Evolutionary conservation across 139 green algal species (phyloP), one percentile per base, ranked within the genome.

Genomic region (Chlamydomonas asymmetrica): DNA sequence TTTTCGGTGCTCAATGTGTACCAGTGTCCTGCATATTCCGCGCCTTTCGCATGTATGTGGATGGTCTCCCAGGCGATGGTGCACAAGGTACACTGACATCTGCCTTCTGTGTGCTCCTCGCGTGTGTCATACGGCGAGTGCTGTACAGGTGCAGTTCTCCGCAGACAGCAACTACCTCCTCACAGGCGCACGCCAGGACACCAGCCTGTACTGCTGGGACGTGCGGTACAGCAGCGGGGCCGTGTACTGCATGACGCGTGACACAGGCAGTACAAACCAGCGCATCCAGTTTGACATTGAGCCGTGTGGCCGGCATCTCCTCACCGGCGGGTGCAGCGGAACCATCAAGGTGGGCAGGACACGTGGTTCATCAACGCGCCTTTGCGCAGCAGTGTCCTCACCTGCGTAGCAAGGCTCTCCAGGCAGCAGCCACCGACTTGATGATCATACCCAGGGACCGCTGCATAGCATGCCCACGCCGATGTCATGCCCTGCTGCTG

Each of bases 261-360:
- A 79, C 34, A 90, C 80, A 1, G 59, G 31, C 0, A 66, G 22
- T 41, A 98, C 94, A 35, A 98, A 98, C 78, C 94, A 98, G 89
- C 85, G 91, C 27, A 92, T 98, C n/a, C 76, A 83, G 35, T 98
- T 98, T 78, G 88, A 94, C 74, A 92, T 98, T n/a, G 94, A 98
- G 71, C 90, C 93, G 1, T 88, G 84, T 34, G 94, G 94, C 10
- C 74, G 89, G 6, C 92, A 98, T 74, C 75, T 98, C 31, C 84
- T 87, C 6, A 92, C 92, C 29, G 93, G 93, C 60, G 73, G 83
- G 35, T 74, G 77, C 66, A 68, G 79, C 68, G 84, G 85, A 1
- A 5, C 5, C 25, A 76, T 88, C 0, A 61, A 13, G 66, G 79
- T 88, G 70, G 5, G 82, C 59, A 5, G 25, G 43, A 45, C 29